Base-by-base conservation (phyloP, 495 filamentous ascomycete genomes). In the Talaromyces trachyspermus region DNA sequence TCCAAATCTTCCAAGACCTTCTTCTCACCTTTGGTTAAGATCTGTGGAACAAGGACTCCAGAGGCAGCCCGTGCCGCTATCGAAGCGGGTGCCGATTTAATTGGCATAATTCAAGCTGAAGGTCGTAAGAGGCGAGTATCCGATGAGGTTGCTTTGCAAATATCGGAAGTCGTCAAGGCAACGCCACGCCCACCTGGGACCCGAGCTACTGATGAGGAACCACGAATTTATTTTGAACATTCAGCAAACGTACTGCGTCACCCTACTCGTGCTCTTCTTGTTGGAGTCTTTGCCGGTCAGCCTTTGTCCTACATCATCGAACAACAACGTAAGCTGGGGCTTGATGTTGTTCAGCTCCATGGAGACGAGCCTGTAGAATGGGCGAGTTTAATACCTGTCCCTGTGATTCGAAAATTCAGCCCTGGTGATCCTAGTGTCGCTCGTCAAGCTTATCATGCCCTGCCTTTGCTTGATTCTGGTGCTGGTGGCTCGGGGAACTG, bases 261-360 rank as follows among this genome's bases (percentile, higher is more conserved):
- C 48, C 71, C 75, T 12, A 72, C 70, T 22, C 78, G 83, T 6
- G 84, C 92, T 1, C 71, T 95, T 23, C 75, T 98, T 20, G 94
- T 95, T 25, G 92, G 92, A 43, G 91, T 98, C 4, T 98, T 98
- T 65, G 86, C 83, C 59, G 84, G 95, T 64, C 91, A 96, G 54
- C 82, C 90, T 2, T 70, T 98, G 10, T 74, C 77, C 17, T 88
- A 95, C 46, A 69, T 98, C 15, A 65, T 96, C 18, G 74, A 75
- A 35, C 77, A 89, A 56, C 86, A 90, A 54, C 74, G 77, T 45
- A 73, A 81, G 2, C 76, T 96, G 47, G 71, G 74, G 37, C 82
- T 98, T n/a, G 92, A 98, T 59, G 70, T 92, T 35, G 83, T 98
- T 3, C 92, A 98, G 56, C 75, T 98, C 3, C 92, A 98, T 61